phyloP scores from a whole-genome alignment of 345 rosid genomes.

The Moricandia arvensis region DNA sequence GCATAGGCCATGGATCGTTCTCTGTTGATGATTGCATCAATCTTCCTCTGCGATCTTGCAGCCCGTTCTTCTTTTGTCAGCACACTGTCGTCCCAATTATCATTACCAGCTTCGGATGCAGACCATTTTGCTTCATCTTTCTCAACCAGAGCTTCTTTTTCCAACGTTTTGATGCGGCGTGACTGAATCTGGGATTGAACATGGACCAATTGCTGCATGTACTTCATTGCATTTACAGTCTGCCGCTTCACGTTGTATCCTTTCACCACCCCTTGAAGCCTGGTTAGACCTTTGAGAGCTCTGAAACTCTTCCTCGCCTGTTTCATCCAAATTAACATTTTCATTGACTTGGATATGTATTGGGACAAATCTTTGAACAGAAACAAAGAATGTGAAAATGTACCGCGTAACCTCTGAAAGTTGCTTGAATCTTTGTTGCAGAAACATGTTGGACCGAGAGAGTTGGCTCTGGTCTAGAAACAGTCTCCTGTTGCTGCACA shows the following conservation, averaged over 20 bases:
- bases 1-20: slow-evolving; percentile 92
- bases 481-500: slow-evolving; percentile 33
- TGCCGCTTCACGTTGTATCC: slow-evolving; percentile 92
- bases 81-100: slow-evolving; percentile 82
- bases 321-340: slow-evolving; percentile 17
- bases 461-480: slow-evolving; percentile 66
- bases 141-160: slow-evolving; percentile 58
- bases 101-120: slow-evolving; percentile 59
- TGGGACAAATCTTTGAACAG: not conserved
- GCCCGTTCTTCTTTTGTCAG: slow-evolving; percentile 80
- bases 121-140: slow-evolving; percentile 52
- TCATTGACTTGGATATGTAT: not conserved
- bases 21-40: slow-evolving; percentile 72
- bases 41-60: slow-evolving; percentile 68
- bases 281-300: slow-evolving; percentile 86
- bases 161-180: slow-evolving; percentile 83
- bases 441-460: slow-evolving; percentile 63
- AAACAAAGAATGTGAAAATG: not conserved
- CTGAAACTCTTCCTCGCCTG: slow-evolving; percentile 91
- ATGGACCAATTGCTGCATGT: slow-evolving; percentile 87
- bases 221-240: slow-evolving; percentile 78
- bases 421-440: slow-evolving; percentile 87
- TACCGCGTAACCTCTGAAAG: slow-evolving; percentile 82
- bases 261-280: slow-evolving; percentile 91
- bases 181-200: slow-evolving; percentile 95